Evolutionary conservation across 257 asterid genomes (phyloP), one percentile per base, ranked within the genome.

Genomic region (Plantago ovata): DNA sequence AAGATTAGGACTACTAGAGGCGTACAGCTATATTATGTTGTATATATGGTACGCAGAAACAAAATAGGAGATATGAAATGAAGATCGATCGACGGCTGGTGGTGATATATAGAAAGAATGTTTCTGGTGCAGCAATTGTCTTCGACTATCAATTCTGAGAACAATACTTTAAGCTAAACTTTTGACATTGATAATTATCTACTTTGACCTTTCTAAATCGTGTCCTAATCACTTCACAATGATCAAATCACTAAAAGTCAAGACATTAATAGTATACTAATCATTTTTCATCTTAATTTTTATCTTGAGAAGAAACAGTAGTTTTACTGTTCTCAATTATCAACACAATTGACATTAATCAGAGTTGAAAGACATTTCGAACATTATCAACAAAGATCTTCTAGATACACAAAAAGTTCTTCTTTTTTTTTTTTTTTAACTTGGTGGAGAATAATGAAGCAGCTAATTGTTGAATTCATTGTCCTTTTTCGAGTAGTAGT

Each of bases 111-210:
- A 72, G 58, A 58, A 69, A 42, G 72, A 68, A 64, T 64, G 63
- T 57, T 62, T 45, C 3, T 33, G 36, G 7, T 3, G 36, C 7
- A 3, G 36, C 36, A 39, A 16, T 50, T 38, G 48, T 21, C 60
- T 39, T 69, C 16, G 54, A 57, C 75, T 28, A 56, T 60, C 60
- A 53, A 47, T 62, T 65, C 66, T 70, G 62, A 15, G n/a, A 28
- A 15, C 52, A 62, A 41, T 28, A 38, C 56, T 38, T 58, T 62
- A 41, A 57, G 22, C 36, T 67, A 1, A 23, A 46, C 65, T 72
- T 72, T 67, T 67, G 78, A 72, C 74, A 38, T 61, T 57, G 19
- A 58, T 54, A 23, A 38, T 46, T 45, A 28, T 12, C 62, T 60
- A 52, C 32, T 20, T 39, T 28, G 53, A 24, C 21, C 66, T 58